Conservation (phyloP, 768 basidiomycete species). For the Leccinellum albellum region DNA sequence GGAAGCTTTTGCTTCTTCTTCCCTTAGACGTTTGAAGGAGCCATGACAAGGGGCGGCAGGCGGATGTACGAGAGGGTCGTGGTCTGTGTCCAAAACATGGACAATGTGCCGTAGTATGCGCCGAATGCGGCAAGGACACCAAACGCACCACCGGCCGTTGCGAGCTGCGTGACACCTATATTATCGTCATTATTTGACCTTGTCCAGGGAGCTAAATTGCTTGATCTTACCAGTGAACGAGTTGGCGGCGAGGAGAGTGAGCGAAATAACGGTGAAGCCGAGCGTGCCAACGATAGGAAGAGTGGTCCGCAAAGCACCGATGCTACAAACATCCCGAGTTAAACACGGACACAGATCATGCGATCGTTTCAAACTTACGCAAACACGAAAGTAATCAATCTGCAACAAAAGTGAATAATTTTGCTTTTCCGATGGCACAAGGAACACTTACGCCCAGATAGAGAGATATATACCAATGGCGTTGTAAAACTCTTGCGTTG, state of each 20-base stretch:
- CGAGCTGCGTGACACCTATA: constrained; percentile 20
- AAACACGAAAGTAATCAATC: constrained; percentile 25
- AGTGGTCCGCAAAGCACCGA: constrained; percentile 28
- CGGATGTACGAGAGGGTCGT: constrained; percentile 27
- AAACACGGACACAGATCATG: background rate
- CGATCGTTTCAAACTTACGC: constrained; percentile 10
- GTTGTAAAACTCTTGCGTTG: constrained; percentile 21
- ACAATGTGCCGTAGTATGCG: constrained; percentile 27
- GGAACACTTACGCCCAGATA: constrained; percentile 22
- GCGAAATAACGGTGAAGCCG: constrained; percentile 20
- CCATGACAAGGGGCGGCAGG: constrained; percentile 18
- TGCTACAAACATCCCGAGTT: constrained; percentile 4
- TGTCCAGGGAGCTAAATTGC: background rate
- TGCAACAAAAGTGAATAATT: constrained; percentile 1
- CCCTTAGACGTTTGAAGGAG: constrained; percentile 15
- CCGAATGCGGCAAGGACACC: constrained; percentile 27
- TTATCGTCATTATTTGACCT: background rate
- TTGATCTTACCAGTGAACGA: constrained; percentile 25
- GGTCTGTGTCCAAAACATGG: constrained; percentile 29
- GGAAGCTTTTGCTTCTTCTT: background rate
- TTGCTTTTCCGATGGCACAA: background rate
- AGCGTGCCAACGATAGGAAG: constrained; percentile 22
- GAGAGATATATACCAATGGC: constrained; percentile 28
- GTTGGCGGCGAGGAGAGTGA: constrained; percentile 23
- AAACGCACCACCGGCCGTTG: constrained; percentile 26